These are phyloP conservation scores for Artomyces pyxidatus DNA, from an alignment of 768 basidiomycete species.

Conservation along the genomic window DNA sequence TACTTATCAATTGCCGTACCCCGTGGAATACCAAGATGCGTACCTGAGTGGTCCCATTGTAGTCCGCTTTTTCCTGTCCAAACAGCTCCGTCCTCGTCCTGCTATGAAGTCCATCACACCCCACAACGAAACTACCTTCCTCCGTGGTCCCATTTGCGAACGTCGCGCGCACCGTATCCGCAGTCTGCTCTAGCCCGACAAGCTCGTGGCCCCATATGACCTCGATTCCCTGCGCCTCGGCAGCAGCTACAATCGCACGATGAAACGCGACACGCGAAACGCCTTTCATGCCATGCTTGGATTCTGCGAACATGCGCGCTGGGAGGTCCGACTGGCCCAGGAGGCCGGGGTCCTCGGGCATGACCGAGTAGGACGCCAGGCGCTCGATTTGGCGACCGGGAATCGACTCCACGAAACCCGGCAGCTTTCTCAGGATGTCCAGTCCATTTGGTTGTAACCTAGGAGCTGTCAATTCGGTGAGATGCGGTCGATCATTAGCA, in stretches of 20 bases:
- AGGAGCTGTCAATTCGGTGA: not conserved
- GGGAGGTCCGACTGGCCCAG: slow-evolving; percentile 22
- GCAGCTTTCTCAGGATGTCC: slow-evolving; percentile 8
- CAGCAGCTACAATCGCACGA: slow-evolving; percentile 23
- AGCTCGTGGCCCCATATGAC: slow-evolving; percentile 29
- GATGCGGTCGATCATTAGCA: not conserved
- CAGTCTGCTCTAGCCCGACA: slow-evolving; percentile 24
- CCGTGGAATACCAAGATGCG: not conserved
- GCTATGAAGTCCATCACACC: slow-evolving; percentile 39
- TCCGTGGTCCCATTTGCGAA: slow-evolving; percentile 30
- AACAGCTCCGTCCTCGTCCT: slow-evolving; percentile 31
- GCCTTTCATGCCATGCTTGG: slow-evolving; percentile 24
- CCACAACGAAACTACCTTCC: slow-evolving; percentile 32
- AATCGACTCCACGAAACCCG: slow-evolving; percentile 3
- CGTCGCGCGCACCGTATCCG: slow-evolving; percentile 23
- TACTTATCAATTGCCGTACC: not conserved
- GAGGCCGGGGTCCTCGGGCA: slow-evolving; percentile 21
- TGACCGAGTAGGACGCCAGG: slow-evolving; percentile 3
- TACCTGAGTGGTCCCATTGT: slow-evolving; percentile 34
- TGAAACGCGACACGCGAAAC: slow-evolving; percentile 26
- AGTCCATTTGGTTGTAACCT: slow-evolving; percentile 15
- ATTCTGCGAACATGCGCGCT: slow-evolving; percentile 12
- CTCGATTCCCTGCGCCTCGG: slow-evolving; percentile 24
- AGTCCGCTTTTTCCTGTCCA: slow-evolving; percentile 27
- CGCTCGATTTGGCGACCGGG: not conserved